phyloP scores from a whole-genome alignment of 768 basidiomycete genomes.

The Cytidiella melzeri region DNA sequence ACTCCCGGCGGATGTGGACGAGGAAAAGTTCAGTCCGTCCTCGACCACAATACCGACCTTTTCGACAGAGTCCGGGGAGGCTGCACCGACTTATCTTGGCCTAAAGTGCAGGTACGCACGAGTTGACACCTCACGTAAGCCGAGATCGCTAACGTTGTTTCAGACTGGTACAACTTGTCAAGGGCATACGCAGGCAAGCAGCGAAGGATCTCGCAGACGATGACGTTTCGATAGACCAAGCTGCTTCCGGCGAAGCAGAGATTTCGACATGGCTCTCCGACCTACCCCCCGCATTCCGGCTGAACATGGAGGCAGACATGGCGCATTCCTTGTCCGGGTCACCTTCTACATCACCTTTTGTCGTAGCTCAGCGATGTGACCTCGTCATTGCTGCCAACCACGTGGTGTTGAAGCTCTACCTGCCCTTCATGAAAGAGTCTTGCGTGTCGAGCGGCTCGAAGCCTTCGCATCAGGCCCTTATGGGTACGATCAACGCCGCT shows the following conservation, averaged over 20 bases:
- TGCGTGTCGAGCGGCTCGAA: conserved; percentile 21
- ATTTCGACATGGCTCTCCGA: conserved; percentile 47
- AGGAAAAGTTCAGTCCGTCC: conserved; percentile 42
- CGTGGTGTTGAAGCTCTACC: conserved; percentile 56
- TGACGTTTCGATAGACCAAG: conserved; percentile 53
- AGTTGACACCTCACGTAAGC: background rate
- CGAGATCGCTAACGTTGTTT: conserved; percentile 1
- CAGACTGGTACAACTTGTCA: conserved; percentile 61
- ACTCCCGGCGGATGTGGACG: conserved; percentile 52
- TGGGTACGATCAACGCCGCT: conserved; percentile 58
- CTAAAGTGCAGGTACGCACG: conserved; percentile 55
- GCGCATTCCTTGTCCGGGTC: conserved; percentile 13
- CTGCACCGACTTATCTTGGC: conserved; percentile 43
- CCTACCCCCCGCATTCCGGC: conserved; percentile 45
- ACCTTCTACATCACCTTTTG: conserved; percentile 28
- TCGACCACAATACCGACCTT: conserved; percentile 38
- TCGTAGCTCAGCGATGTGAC: conserved; percentile 51
- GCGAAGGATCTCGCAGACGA: conserved; percentile 30
- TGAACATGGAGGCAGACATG: conserved; percentile 32
- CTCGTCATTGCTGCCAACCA: conserved; percentile 54
- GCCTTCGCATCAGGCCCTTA: conserved; percentile 45
- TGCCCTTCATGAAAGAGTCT: conserved; percentile 51
- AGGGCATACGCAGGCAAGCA: conserved; percentile 50
- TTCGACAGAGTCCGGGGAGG: conserved; percentile 18
- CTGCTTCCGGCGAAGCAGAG: conserved; percentile 49